Conservation (phyloP, 495 filamentous ascomycete genomes). For the Lophiotrema nucula region DNA sequence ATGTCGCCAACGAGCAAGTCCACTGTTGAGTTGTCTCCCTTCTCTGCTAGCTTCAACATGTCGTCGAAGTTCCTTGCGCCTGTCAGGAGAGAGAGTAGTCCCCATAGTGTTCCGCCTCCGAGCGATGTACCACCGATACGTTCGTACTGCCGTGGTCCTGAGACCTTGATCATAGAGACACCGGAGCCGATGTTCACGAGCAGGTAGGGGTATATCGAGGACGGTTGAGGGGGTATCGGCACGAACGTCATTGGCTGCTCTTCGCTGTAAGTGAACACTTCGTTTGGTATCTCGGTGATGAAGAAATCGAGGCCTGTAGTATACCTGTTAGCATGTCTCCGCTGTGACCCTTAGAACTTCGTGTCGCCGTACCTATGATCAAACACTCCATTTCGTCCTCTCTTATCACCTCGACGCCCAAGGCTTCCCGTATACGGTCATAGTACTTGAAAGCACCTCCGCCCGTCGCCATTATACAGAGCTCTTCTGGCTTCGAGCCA, state of each 20-base stretch:
- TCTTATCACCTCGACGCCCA: slow-evolving; percentile 81
- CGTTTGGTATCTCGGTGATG: slow-evolving; percentile 92
- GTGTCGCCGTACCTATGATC: slow-evolving; percentile 70
- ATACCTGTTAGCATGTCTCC: neutral
- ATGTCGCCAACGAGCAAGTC: slow-evolving; percentile 99
- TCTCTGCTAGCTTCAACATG: slow-evolving; percentile 91
- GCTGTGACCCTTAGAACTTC: neutral
- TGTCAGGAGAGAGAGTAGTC: slow-evolving; percentile 83
- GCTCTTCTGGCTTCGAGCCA: slow-evolving; percentile 59
- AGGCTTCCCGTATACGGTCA: slow-evolving; percentile 74
- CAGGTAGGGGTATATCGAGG: slow-evolving; percentile 90
- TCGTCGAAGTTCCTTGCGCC: slow-evolving; percentile 90
- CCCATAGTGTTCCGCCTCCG: slow-evolving; percentile 95
- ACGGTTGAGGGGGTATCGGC: slow-evolving; percentile 49
- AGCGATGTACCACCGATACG: slow-evolving; percentile 93
- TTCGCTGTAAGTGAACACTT: slow-evolving; percentile 96
- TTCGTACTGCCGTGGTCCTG: slow-evolving; percentile 76
- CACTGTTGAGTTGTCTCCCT: slow-evolving; percentile 85
- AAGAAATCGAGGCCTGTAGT: slow-evolving; percentile 87
- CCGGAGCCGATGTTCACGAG: slow-evolving; percentile 99
- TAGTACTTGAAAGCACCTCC: slow-evolving; percentile 96
- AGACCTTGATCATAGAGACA: slow-evolving; percentile 97
- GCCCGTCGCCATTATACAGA: slow-evolving; percentile 92
- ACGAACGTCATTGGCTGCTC: slow-evolving; percentile 81
- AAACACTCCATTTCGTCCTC: slow-evolving; percentile 99